These are phyloP conservation scores for Turritis glabra DNA, from an alignment of 345 rosid genomes.

Conservation along the genomic window DNA sequence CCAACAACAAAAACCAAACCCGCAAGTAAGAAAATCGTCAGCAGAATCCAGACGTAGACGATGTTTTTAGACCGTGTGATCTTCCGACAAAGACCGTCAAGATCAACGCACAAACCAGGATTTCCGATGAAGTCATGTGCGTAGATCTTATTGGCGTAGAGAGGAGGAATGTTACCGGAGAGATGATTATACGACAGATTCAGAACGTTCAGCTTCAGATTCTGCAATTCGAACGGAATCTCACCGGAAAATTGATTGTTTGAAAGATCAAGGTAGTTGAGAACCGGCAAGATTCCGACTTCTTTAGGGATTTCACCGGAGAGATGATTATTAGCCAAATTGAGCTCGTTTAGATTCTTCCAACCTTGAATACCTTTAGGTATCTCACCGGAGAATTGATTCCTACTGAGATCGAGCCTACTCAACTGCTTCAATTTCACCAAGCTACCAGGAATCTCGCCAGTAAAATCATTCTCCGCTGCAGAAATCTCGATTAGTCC, in stretches of 20 bases:
- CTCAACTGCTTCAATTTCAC: constrained; percentile 55
- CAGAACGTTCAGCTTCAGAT: constrained; percentile 73
- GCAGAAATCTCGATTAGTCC: constrained; percentile 61
- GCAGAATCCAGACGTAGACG: constrained; percentile 62
- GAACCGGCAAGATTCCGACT: constrained; percentile 66
- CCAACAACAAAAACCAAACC: constrained; percentile 57
- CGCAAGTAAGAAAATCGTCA: constrained; percentile 57
- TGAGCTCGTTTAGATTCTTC: constrained; percentile 75
- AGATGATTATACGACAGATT: constrained; percentile 75
- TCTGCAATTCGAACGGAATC: constrained; percentile 67
- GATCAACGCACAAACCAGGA: constrained; percentile 70
- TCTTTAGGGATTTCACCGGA: constrained; percentile 70
- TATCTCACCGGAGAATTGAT: constrained; percentile 65
- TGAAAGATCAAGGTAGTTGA: constrained; percentile 90
- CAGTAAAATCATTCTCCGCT: constrained; percentile 47
- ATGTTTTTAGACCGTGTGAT: constrained; percentile 37
- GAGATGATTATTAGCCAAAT: constrained; percentile 60
- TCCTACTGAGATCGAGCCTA: constrained; percentile 66
- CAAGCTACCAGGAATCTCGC: constrained; percentile 56
- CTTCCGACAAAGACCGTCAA: constrained; percentile 57
- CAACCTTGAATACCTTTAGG: constrained; percentile 54
- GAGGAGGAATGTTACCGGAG: constrained; percentile 68
- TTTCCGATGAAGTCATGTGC: constrained; percentile 66
- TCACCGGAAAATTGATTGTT: constrained; percentile 64
- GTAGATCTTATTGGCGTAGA: constrained; percentile 56